phyloP scores from a whole-genome alignment of 768 basidiomycete species.

The Lactarius hatsudake region DNA sequence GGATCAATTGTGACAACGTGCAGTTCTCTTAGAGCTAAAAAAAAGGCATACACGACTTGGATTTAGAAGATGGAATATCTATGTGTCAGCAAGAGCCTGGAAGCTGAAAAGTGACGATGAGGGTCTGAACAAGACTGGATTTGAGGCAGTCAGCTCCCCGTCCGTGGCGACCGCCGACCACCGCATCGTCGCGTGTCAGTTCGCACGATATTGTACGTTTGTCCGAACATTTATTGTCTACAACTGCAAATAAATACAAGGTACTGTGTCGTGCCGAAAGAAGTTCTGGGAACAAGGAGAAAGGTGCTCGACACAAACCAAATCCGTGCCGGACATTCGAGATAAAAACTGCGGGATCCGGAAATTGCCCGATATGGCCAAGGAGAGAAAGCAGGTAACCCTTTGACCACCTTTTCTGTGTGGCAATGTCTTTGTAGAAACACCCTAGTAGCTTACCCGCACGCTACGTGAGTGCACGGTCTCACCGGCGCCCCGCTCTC shows the following conservation, averaged over 20 bases:
- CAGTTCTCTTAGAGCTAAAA: conserved; percentile 21
- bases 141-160: conserved; percentile 8
- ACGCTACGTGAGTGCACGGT: not conserved
- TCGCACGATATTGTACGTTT: conserved; percentile 22
- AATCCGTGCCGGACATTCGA: not conserved
- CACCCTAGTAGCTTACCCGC: not conserved
- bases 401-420: not conserved
- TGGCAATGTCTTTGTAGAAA: not conserved
- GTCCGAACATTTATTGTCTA: conserved; percentile 7
- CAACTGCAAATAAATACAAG: conserved; percentile 8
- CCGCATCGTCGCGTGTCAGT: conserved; percentile 21
- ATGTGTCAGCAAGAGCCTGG: conserved; percentile 21
- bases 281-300: not conserved
- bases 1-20: conserved; percentile 31
- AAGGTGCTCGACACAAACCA: not conserved
- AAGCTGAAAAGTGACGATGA: conserved; percentile 2
- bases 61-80: conserved; percentile 24
- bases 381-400: not conserved
- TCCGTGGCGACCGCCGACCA: conserved; percentile 6
- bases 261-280: not conserved
- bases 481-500: not conserved
- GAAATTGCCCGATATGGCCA: not conserved
- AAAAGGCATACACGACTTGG: conserved; percentile 26
- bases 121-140: conserved; percentile 18
- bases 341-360: not conserved